Percentiles rank a stretch among this genome's conserved stretches.
phyloP scores from a whole-genome alignment of 2,329 filamentous ascomycete genomes.

The Zymoseptoria ardabiliae region DNA sequence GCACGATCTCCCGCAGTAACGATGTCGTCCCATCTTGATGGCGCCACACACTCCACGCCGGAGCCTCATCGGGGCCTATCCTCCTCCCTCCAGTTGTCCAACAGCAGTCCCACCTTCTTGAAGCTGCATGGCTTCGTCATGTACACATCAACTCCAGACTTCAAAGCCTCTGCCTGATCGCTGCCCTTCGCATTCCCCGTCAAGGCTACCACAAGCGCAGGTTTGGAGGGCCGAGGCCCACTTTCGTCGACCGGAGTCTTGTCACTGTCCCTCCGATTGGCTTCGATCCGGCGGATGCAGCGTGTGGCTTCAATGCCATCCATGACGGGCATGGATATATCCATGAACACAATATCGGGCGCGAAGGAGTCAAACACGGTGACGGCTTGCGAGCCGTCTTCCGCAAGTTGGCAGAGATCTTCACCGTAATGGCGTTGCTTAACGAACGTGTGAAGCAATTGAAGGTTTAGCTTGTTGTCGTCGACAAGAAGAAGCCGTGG shows the following conservation, averaged over 20 bases:
- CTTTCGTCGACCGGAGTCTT: not conserved
- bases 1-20: no score
- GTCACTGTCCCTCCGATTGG: conserved; percentile 6
- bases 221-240: not conserved
- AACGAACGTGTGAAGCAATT: conserved; percentile 29
- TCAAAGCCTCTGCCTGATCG: conserved; percentile 23
- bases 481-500: conserved; percentile 23
- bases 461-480: conserved; percentile 24
- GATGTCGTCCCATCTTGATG: no score
- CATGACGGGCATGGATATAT: conserved; percentile 31
- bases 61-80: not conserved
- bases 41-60: not conserved
- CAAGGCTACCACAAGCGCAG: conserved; percentile 24
- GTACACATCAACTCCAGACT: conserved; percentile 26
- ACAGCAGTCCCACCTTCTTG: conserved; percentile 17
- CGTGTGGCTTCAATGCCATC: conserved; percentile 27
- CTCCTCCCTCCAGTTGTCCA: conserved; percentile 12
- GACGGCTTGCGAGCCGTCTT: conserved; percentile 43
- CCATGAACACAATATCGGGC: conserved; percentile 46
- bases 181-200: conserved; percentile 26
- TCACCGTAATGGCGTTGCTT: conserved; percentile 15
- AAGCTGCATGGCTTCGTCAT: conserved; percentile 30
- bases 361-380: conserved; percentile 32
- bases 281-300: conserved; percentile 24
- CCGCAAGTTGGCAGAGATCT: conserved; percentile 32